Percentiles rank a stretch among this genome's conserved stretches.
phyloP scores from a whole-genome alignment of 225 moss, liverwort and hornwort species.

The Antitrichia curtipendula region DNA sequence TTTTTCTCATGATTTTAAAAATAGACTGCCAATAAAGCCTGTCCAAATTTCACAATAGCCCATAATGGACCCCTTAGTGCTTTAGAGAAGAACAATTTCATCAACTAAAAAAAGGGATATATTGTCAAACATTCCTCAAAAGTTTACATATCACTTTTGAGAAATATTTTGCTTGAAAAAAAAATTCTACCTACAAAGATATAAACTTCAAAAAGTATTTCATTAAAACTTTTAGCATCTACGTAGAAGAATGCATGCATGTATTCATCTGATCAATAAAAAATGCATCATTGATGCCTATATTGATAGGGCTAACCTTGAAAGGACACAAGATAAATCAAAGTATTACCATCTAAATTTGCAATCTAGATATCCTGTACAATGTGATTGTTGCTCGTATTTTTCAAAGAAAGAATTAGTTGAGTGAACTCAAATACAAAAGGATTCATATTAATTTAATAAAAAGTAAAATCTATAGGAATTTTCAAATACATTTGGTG shows the following conservation, averaged over 20 bases:
- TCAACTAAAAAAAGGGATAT: not conserved
- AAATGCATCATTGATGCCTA: not conserved
- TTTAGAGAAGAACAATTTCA: fast-evolving
- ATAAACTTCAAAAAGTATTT: not conserved
- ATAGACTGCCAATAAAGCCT: not conserved
- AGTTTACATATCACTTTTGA: not conserved
- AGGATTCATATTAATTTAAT: not conserved
- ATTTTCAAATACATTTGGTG: not conserved
- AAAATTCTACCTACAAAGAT: not conserved
- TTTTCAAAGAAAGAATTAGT: not conserved
- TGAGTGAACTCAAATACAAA: not conserved
- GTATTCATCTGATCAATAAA: not conserved
- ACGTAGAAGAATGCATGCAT: no score
- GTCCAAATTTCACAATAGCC: not conserved
- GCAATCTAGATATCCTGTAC: not conserved
- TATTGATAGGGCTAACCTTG: not conserved
- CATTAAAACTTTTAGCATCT: not conserved
- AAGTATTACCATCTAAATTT: not conserved
- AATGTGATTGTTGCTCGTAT: not conserved
- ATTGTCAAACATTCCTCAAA: not conserved
- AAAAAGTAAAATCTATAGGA: not conserved
- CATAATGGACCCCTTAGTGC: not conserved
- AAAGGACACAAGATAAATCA: not conserved
- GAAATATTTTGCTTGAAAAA: not conserved
- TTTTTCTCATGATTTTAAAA: not conserved